A percentile compares a stretch with the other conserved stretches of the same genome.
phyloP scores from a whole-genome alignment of 192 early-diverging fungal genomes.

The Coemansia sp. region DNA sequence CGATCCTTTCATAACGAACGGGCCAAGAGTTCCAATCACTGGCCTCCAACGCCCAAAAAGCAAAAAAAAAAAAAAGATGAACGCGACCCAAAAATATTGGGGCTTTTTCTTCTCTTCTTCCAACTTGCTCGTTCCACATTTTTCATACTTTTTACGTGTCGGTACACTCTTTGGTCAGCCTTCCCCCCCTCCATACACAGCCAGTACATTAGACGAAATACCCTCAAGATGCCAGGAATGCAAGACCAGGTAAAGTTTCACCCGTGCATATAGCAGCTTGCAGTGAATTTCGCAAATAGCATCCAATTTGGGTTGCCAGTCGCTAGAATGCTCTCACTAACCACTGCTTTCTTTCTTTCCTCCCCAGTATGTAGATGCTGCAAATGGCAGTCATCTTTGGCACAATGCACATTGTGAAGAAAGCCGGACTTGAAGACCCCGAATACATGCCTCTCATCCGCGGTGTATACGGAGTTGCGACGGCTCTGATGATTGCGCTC shows the following conservation, averaged over 20 bases:
- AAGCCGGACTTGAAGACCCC: constrained; percentile 49
- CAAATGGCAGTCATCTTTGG: constrained; percentile 63
- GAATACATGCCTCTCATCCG: constrained; percentile 41
- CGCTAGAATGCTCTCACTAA: background rate
- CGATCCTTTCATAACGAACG: background rate
- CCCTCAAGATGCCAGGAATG: constrained; percentile 40
- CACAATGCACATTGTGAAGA: constrained; percentile 66
- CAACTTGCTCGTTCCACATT: constrained; percentile 2
- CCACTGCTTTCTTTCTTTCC: background rate
- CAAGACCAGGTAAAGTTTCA: constrained; percentile 42
- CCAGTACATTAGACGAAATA: constrained; percentile 2
- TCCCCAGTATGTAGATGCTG: constrained; percentile 20
- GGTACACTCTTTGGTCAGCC: background rate
- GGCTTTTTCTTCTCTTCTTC: background rate
- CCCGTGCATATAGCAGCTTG: background rate
- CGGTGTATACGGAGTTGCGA: constrained; percentile 21
- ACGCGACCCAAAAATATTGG: too few relatives aligned
- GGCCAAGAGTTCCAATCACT: background rate
- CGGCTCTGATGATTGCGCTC: constrained; percentile 24
- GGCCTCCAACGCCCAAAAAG: background rate
- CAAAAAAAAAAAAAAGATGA: background rate
- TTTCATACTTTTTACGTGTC: background rate
- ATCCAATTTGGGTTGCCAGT: too few relatives aligned
- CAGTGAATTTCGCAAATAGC: background rate
- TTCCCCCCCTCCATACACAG: background rate